Evolutionary conservation across 2,329 filamentous ascomycete species (phyloP).

Genomic region (Pseudogymnoascus sp.): DNA sequence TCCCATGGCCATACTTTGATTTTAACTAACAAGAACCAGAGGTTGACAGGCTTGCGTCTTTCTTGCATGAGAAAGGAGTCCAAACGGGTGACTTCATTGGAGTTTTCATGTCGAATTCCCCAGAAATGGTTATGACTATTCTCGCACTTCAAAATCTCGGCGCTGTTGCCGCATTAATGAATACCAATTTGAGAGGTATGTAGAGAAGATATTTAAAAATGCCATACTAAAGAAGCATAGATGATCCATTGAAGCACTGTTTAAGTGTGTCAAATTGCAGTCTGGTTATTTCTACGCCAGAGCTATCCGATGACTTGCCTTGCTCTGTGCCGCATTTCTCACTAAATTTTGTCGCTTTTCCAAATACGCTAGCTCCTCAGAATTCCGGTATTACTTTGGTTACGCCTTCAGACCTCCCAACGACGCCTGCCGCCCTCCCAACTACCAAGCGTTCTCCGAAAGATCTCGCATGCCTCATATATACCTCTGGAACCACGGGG

Average conservation of each 20-base stretch:
- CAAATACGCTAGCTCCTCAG: constrained; percentile 7
- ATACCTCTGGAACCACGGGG: constrained; percentile 40
- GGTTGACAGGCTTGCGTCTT: constrained; percentile 35
- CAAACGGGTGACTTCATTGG: constrained; percentile 34
- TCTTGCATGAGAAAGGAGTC: constrained; percentile 32
- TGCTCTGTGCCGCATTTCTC: constrained; percentile 28
- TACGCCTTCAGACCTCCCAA: constrained; percentile 14
- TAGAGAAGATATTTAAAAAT: not conserved
- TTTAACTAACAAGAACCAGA: constrained; percentile 24
- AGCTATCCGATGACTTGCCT: constrained; percentile 30
- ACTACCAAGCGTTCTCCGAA: constrained; percentile 28
- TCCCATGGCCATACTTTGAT: not conserved
- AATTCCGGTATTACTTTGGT: constrained; percentile 12
- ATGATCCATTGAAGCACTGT: constrained; percentile 37
- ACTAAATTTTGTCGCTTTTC: constrained; percentile 32
- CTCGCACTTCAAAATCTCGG: constrained; percentile 39
- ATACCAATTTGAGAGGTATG: constrained; percentile 38
- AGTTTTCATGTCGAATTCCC: constrained; percentile 40
- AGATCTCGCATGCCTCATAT: constrained; percentile 34
- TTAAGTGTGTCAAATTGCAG: constrained; percentile 34
- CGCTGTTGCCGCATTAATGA: constrained; percentile 37
- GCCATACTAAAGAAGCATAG: constrained; percentile 18
- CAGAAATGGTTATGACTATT: constrained; percentile 38
- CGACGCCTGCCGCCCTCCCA: constrained; percentile 17
- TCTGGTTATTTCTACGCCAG: constrained; percentile 36